Base-by-base conservation (phyloP, 2,329 filamentous ascomycete species). In the Alternaria hordeiaustralica region DNA sequence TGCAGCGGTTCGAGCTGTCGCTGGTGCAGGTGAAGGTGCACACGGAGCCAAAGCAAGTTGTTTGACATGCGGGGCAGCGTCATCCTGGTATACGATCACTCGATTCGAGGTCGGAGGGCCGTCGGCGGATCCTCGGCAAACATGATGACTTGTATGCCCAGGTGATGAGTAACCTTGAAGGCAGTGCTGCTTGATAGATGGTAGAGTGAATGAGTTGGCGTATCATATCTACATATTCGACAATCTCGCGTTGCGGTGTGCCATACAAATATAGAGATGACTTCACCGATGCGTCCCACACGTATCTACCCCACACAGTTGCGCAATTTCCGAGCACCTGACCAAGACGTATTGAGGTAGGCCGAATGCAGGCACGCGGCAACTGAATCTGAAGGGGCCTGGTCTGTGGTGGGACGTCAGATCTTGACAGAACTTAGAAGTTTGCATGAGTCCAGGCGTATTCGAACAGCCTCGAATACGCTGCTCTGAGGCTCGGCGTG, bases 1-100 rank as follows among this genome's bases (percentile, higher is more conserved):
- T 72, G 61, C 64, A 67, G 61, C 59, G n/a, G 41, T 56, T 60
- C 43, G 50, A 49, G 13, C 26, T 44, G n/a, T 50, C 36, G 28
- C 43, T 58, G 51, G 49, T 47, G 28, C 53, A 43, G 47, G 46
- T 25, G 18, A 56, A 54, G 54, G 53, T 43, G 21, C 30, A 46
- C 44, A 21, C 43, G 60, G 25, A 20, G 53, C 15, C 49, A 44
- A 56, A 46, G 57, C 54, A 21, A 47, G 55, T 53, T 60, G 51
- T 49, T 44, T 28, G 44, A n/a, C 33, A 47, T 56, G 61, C 57
- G 51, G 61, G 57, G 61, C 61, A 55, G 55, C 61, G 61, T 61
- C 61, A 64, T 64, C 41, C 53, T 61, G 33, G 61, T 30, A 21
- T 56, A 36, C 61, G 45, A 66, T 65, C 55, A 45, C 33, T 30